Base-by-base conservation (phyloP, 2,329 filamentous ascomycete genomes). In the Calonectria ilicicola region DNA sequence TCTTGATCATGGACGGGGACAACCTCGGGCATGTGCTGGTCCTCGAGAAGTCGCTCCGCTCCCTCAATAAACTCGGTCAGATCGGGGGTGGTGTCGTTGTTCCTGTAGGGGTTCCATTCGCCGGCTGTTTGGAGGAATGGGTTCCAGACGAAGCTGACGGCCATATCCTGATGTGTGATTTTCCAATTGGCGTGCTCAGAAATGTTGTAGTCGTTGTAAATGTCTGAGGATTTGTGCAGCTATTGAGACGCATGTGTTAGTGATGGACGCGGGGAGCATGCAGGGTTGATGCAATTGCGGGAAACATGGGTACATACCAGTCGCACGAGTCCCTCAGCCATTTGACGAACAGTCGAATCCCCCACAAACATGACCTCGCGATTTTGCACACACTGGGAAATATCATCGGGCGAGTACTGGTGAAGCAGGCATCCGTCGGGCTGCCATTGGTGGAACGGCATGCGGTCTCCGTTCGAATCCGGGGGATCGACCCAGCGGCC, bases 381-480 rank as follows among this genome's bases (percentile, higher is more conserved):
- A 14, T 84, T 82, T 9, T 82, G 81, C n/a, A 91, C 83, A 77
- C 91, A 93, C 64, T 82, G 80, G 26, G 83, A 80, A 60, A 92
- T 85, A 49, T 90, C 88, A 23, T 84, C 80, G 6, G 81, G 78
- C 19, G 85, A 84, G 82, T 92, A 92, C 67, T 87, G 83, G 74
- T 89, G 87, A 80, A 91, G 85, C 67, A 89, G 86, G 81, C 91
- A 93, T 29, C 89, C 89, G 26, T 85, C 84, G 6, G 90, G 88
- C 72, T 91, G 88, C 91, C 91, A 92, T 74, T 86, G 84, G 53
- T 85, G 80, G 73, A 86, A 87, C 3, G 78, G 53, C 79, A 73
- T 27, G 77, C 66, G 68, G 74, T 76, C 72, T 76, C 78, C 76
- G 74, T 79, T 74, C 47, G 72, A 73, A 70, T 79, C 79, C 53